These are phyloP conservation scores for Leccinum boreale DNA, from an alignment of 768 basidiomycete genomes.

Conservation along the genomic window DNA sequence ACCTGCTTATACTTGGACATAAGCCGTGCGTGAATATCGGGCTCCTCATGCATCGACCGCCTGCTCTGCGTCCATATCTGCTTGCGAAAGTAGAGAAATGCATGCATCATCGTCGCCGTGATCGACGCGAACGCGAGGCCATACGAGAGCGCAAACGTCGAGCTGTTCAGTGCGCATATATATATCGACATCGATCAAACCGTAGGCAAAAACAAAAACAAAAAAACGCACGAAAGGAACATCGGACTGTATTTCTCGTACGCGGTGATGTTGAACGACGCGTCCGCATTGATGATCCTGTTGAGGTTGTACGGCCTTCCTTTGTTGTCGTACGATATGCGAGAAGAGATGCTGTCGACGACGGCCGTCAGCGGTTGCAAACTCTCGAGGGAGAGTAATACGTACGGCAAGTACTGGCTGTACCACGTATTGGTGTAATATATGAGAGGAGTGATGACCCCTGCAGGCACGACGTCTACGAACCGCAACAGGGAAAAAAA, in stretches of 20 bases:
- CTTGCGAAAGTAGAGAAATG: constrained; percentile 73
- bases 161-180: constrained; percentile 12
- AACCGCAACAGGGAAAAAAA: constrained; percentile 49
- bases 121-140: constrained; percentile 80
- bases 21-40: constrained; percentile 65
- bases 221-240: constrained; percentile 46
- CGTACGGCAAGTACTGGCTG: constrained; percentile 48
- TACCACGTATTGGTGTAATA: constrained; percentile 71
- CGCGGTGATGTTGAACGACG: constrained; percentile 51
- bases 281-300: constrained; percentile 49
- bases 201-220: neutral
- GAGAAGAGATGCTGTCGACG: constrained; percentile 53
- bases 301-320: constrained; percentile 56
- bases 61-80: constrained; percentile 73
- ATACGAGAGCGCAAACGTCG: constrained; percentile 76
- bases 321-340: constrained; percentile 61
- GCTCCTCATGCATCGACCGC: constrained; percentile 72
- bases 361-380: neutral
- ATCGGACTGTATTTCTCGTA: constrained; percentile 61
- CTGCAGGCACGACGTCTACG: constrained; percentile 35
- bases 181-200: neutral
- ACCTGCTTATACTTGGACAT: constrained; percentile 57
- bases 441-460: constrained; percentile 58
- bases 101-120: constrained; percentile 71
- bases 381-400: neutral